Conservation (phyloP, 176 grass and related monocot genomes). For the Areca catechu region DNA sequence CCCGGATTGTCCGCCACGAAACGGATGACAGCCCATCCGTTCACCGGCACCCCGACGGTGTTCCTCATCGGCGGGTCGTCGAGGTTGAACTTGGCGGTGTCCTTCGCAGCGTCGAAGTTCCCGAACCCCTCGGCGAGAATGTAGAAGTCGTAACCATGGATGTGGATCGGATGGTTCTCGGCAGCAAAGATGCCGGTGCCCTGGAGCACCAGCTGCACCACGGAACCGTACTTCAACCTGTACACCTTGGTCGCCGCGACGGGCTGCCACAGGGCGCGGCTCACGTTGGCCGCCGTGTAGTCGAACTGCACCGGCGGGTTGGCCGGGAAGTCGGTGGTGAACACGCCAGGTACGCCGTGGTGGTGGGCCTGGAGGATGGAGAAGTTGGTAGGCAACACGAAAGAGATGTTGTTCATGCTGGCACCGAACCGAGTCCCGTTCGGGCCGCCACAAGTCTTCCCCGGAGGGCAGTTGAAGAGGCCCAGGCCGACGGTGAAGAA, state of each 20-base stretch:
- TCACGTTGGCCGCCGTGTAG: constrained; percentile 75
- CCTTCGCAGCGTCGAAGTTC: constrained; percentile 49
- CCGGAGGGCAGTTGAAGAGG: constrained; percentile 46
- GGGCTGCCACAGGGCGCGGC: constrained; percentile 66
- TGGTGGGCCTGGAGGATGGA: constrained; percentile 81
- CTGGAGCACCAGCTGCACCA: constrained; percentile 78
- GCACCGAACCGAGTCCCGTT: constrained; percentile 73
- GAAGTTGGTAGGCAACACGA: constrained; percentile 48
- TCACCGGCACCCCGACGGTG: constrained; percentile 77
- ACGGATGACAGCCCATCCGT: constrained; percentile 81
- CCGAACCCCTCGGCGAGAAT: constrained; percentile 69
- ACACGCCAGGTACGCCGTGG: constrained; percentile 29
- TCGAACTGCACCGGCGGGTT: constrained; percentile 65
- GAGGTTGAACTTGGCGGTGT: constrained; percentile 65
- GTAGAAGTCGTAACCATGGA: constrained; percentile 93
- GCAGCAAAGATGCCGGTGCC: constrained; percentile 80
- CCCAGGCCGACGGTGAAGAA: constrained; percentile 85
- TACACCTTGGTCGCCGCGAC: constrained; percentile 55
- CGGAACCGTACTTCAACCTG: constrained; percentile 58
- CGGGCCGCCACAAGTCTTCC: constrained; percentile 50
- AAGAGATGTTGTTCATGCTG: constrained; percentile 93
- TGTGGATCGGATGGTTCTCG: constrained; percentile 94
- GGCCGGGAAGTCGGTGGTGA: constrained; percentile 65
- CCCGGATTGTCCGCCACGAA: constrained; percentile 79
- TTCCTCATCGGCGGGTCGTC: constrained; percentile 76